These are phyloP conservation scores for Syncephalastrum monosporum DNA, from an alignment of 371 early-diverging fungal species.

Conservation along the genomic window DNA sequence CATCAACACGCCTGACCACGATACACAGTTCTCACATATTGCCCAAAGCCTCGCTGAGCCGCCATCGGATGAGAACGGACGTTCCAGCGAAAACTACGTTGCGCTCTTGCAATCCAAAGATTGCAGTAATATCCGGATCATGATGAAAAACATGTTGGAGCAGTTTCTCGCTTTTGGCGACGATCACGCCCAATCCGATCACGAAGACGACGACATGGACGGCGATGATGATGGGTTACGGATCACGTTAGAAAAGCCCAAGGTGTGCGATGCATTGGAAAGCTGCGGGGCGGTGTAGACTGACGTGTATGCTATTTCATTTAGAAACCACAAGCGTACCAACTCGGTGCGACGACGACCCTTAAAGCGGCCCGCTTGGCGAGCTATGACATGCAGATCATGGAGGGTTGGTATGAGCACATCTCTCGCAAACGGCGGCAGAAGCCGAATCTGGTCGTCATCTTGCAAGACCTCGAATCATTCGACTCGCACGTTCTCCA, in stretches of 20 bases:
- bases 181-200: constrained; percentile 21
- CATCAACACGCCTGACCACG: constrained; percentile 50
- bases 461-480: constrained; percentile 88
- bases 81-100: constrained; percentile 39
- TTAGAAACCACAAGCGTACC: constrained; percentile 5
- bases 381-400: constrained; percentile 61
- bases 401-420: constrained; percentile 66
- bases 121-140: constrained; percentile 53
- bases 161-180: constrained; percentile 43
- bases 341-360: constrained; percentile 11
- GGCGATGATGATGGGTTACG: constrained; percentile 1
- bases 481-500: constrained; percentile 71
- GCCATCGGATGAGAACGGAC: constrained; percentile 14
- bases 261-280: background rate
- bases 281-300: background rate
- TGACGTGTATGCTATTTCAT: background rate
- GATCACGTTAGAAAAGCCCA: background rate
- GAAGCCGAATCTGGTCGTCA: constrained; percentile 61
- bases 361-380: constrained; percentile 27
- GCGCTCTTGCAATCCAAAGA: constrained; percentile 68
- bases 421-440: constrained; percentile 4
- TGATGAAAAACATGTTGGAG: constrained; percentile 62
- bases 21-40: constrained; percentile 47
- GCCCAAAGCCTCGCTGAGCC: constrained; percentile 35
- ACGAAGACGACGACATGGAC: constrained; percentile 21